Percentiles rank a stretch among this genome's conserved stretches.
These are phyloP conservation scores for Corylus americana DNA, from an alignment of 306 rosid genomes.

Conservation along the genomic window DNA sequence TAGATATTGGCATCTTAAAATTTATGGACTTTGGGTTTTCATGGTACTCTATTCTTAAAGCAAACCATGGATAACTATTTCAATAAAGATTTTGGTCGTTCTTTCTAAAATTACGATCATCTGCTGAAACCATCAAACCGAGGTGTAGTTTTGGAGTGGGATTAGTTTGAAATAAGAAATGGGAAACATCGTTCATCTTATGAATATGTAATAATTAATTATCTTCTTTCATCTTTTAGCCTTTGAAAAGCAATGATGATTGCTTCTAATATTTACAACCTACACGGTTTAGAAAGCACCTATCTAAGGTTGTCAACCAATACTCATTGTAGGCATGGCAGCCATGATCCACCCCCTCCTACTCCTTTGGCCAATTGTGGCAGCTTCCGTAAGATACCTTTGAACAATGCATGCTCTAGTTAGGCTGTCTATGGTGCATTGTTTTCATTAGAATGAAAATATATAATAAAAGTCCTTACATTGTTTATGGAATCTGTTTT, in stretches of 20 bases:
- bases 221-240: not conserved
- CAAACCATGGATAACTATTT: too few species aligned
- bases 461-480: too few species aligned
- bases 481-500: not conserved
- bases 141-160: not conserved
- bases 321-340: not conserved
- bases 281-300: not conserved
- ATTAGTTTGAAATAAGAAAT: not conserved
- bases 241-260: not conserved
- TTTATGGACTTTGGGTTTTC: not conserved
- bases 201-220: not conserved
- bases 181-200: not conserved
- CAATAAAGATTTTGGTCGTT: not conserved
- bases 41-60: not conserved
- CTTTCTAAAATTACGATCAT: not conserved
- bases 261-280: not conserved
- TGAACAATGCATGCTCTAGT: not conserved
- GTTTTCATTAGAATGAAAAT: too few species aligned
- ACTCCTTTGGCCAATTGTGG: not conserved
- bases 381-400: not conserved
- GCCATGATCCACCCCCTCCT: not conserved
- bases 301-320: not conserved
- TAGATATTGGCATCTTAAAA: not conserved
- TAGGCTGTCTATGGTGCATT: not conserved
- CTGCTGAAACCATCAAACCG: not conserved